Percentiles rank a stretch among this genome's conserved stretches.
Conservation (phyloP, 2,329 filamentous ascomycete genomes). For the Botrytis porri region DNA sequence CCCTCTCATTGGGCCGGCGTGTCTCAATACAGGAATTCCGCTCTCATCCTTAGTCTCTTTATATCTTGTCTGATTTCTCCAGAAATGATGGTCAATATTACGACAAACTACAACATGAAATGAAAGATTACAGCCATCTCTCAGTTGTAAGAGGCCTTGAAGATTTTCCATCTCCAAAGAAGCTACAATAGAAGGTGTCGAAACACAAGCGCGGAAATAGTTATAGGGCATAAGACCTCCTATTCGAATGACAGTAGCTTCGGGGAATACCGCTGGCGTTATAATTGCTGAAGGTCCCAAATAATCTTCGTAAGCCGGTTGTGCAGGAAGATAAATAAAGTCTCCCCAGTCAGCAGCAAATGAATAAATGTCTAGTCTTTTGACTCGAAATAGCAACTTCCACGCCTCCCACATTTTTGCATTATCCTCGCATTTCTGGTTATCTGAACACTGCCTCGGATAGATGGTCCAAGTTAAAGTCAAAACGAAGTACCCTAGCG, state of each 20-base stretch:
- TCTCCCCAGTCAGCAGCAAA: background rate
- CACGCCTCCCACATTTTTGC: background rate
- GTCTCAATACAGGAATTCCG: background rate
- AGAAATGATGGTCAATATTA: background rate
- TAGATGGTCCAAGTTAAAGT: background rate
- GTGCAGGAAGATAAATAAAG: background rate
- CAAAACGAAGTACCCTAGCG: background rate
- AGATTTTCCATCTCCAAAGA: background rate
- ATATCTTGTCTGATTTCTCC: background rate
- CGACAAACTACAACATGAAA: rapidly evolving
- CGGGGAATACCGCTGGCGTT: background rate
- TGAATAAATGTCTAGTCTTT: background rate
- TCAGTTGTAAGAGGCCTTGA: background rate
- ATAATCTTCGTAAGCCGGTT: rapidly evolving
- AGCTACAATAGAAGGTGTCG: background rate
- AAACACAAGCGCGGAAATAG: background rate
- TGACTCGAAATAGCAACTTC: background rate
- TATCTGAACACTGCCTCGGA: background rate
- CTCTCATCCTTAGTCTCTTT: background rate
- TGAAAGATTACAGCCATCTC: background rate
- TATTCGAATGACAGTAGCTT: background rate
- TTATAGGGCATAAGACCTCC: background rate
- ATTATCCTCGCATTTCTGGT: background rate
- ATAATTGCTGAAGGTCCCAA: background rate
- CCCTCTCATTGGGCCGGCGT: background rate